Evolutionary conservation across 805 yeast species (phyloP), one percentile per base, ranked within the genome.

Genomic region (Myxozyma monticola): DNA sequence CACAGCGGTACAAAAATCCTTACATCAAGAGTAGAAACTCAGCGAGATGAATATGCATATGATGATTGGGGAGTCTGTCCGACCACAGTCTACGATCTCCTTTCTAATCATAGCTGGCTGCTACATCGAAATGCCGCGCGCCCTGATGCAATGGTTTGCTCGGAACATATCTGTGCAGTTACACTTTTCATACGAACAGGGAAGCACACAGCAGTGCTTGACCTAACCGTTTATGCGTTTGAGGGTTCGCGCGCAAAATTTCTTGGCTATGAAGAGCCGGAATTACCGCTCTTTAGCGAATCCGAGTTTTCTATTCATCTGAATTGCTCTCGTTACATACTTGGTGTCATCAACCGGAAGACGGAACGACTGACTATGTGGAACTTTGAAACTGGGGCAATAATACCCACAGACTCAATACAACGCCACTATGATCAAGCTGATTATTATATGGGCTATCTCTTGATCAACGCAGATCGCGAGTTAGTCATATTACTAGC

Each of bases 111-210:
- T 4, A 48, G 59, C 1, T 54, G 56, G 56, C 45, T 46, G 29
- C 40, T 54, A 9, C 56, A 51, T 37, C 57, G 52, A 28, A 52
- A 50, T 39, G 28, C 57, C 18, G 59, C 51, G 20, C 51, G 59
- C 44, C 52, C 57, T 57, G 51, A 54, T 30, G 49, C 51, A 18
- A 42, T 54, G 3, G 52, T 57, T 4, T 45, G 49, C 18, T 54
- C 59, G 17, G 57, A 54, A 37, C 49, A 55, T 14, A 31, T 54
- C 12, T 54, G 59, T 25, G 59, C 48, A 9, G 59, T 57, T 15
- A 53, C 52, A 14, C 51, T 57, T 10, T 46, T 57, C 12, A 57
- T 30, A 54, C 43, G 28, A 15, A 46, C 8, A 18, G 26, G 6
- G 45, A 47, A 22, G 49, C 59, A 10, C 43, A 57, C 17, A 51